phyloP scores from a whole-genome alignment of 2,329 filamentous ascomycete genomes.

The Colletotrichum simmondsii region DNA sequence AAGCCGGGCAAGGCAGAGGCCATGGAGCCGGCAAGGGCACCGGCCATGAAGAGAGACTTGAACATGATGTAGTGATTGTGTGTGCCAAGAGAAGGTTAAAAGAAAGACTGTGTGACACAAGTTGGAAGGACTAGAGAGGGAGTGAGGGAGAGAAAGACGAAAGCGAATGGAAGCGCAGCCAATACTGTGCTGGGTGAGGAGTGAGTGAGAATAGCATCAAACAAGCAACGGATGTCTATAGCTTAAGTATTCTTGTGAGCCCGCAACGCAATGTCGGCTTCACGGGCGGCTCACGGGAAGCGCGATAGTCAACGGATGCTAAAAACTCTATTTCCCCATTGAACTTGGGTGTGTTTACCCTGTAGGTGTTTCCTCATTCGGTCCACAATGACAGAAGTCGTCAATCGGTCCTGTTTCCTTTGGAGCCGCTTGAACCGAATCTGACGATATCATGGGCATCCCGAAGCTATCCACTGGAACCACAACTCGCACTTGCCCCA shows the following conservation, averaged over 20 bases:
- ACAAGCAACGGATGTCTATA: background rate
- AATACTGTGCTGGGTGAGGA: constrained; percentile 14
- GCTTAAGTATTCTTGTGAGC: constrained; percentile 13
- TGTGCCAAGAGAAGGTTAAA: constrained; percentile 11
- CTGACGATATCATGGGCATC: background rate
- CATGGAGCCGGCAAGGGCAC: constrained; percentile 12
- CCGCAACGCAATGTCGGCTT: background rate
- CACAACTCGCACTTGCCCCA: constrained; percentile 1
- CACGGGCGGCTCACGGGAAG: background rate
- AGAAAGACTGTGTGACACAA: constrained; percentile 19
- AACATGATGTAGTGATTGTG: constrained; percentile 11
- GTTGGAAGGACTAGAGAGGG: background rate
- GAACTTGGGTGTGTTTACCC: background rate
- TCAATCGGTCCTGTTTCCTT: background rate
- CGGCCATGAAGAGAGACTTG: constrained; percentile 13
- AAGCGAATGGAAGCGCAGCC: constrained; percentile 21
- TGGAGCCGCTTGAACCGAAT: background rate
- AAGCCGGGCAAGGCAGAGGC: constrained; percentile 21
- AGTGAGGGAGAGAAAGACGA: background rate
- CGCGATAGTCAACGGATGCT: background rate
- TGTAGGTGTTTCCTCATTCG: background rate
- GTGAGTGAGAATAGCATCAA: constrained; percentile 10
- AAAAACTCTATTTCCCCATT: constrained; percentile 8
- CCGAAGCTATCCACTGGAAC: background rate
- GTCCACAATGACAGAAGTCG: background rate